Evolutionary conservation across 805 yeast genomes (phyloP).

Genomic region (Priceomyces fermenticarens): DNA sequence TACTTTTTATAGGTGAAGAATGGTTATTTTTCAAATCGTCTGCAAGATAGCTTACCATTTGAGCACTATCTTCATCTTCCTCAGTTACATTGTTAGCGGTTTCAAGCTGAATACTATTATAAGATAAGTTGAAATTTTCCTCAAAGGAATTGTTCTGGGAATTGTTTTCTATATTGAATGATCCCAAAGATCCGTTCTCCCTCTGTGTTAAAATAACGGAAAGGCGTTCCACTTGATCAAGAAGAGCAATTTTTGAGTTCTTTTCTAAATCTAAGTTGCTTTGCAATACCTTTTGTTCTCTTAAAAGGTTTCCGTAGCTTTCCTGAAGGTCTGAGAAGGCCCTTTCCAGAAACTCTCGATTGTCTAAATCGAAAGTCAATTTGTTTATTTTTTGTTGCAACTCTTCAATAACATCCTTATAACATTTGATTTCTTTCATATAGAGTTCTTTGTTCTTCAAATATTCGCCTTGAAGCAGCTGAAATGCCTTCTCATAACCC

Average conservation of each 20-base stretch:
- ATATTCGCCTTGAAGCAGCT: constrained; percentile 26
- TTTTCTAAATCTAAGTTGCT: constrained; percentile 52
- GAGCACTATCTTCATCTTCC: constrained; percentile 11
- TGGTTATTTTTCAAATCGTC: constrained; percentile 20
- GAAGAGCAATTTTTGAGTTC: constrained; percentile 48
- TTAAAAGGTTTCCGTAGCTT: constrained; percentile 27
- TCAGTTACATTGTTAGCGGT: constrained; percentile 22
- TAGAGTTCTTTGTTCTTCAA: constrained; percentile 24
- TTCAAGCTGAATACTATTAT: neutral
- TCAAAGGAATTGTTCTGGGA: neutral
- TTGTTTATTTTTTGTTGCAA: constrained; percentile 23
- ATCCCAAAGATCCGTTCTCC: neutral
- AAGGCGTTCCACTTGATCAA: constrained; percentile 52
- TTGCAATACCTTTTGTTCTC: constrained; percentile 39
- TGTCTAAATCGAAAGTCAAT: constrained; percentile 16
- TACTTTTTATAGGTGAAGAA: constrained; percentile 25
- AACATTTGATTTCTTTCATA: constrained; percentile 26
- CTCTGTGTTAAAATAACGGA: constrained; percentile 14
- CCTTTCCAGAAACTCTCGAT: constrained; percentile 8
- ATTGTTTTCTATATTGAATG: neutral
- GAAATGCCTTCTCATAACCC: constrained; percentile 26
- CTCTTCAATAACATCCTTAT: constrained; percentile 32
- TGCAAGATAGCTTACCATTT: constrained; percentile 20
- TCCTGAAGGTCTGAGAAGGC: constrained; percentile 14
- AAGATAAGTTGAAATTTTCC: constrained; percentile 7